Conservation (phyloP, 306 rosid genomes). For the Vicia faba region DNA sequence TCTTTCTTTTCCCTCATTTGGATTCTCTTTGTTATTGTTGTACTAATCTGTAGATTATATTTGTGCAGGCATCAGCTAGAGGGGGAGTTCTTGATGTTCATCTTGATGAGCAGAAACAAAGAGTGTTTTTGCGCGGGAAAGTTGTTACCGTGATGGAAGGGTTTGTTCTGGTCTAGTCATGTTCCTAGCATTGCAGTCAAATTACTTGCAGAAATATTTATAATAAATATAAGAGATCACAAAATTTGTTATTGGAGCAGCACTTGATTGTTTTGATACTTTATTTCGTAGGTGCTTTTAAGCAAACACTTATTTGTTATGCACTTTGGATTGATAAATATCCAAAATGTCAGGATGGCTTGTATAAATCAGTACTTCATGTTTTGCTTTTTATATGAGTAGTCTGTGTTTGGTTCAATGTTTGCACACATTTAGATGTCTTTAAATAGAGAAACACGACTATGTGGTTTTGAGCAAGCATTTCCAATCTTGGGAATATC, state of each 20-base stretch:
- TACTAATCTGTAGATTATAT: conserved; percentile 10
- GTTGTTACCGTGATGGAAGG: conserved; percentile 78
- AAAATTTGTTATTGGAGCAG: not conserved
- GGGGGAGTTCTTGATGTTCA: conserved; percentile 66
- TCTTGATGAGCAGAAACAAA: conserved; percentile 61
- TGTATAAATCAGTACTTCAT: too few relatives aligned
- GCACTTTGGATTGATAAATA: too few relatives aligned
- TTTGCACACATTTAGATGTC: too few relatives aligned
- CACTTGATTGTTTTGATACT: not conserved
- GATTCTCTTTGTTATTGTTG: conserved; percentile 14
- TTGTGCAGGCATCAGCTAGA: conserved; percentile 71
- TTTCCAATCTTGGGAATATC: too few relatives aligned
- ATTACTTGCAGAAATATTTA: not conserved
- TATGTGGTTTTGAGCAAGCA: too few relatives aligned
- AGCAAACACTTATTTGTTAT: too few relatives aligned
- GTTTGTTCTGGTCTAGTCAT: conserved; percentile 49
- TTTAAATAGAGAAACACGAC: too few relatives aligned
- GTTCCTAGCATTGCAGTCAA: not conserved
- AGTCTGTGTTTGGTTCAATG: too few relatives aligned
- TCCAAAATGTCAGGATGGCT: too few relatives aligned
- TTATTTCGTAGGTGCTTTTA: not conserved
- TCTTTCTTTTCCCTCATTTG: not conserved
- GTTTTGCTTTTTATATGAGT: too few relatives aligned
- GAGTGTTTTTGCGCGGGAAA: conserved; percentile 71
- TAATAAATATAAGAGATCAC: not conserved